phyloP scores from a whole-genome alignment of 495 filamentous ascomycete species.

The Xylaria castorea region DNA sequence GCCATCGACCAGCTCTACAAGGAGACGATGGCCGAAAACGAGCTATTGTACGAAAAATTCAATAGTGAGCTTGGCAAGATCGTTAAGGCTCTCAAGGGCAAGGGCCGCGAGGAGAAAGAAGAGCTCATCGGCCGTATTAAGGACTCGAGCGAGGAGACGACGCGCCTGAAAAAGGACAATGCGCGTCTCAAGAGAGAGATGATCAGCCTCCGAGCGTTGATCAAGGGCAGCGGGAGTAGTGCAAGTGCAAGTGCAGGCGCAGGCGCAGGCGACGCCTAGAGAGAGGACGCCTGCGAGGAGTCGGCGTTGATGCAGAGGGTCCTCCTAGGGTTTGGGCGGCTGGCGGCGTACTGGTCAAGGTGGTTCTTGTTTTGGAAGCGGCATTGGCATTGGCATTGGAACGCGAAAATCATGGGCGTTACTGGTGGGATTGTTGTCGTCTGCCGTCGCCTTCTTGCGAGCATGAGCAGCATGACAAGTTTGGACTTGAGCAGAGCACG shows the following conservation, averaged over 20 bases:
- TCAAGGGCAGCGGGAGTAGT: conserved; percentile 45
- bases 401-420: conserved; percentile 10
- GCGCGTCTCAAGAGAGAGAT: conserved; percentile 60
- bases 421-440: background rate
- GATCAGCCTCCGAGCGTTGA: conserved; percentile 53
- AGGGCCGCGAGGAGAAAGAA: conserved; percentile 74
- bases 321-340: conserved; percentile 26
- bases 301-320: conserved; percentile 25
- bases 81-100: conserved; percentile 70
- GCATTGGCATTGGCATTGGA: conserved; percentile 15
- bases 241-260: conserved; percentile 11
- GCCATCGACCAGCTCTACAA: conserved; percentile 90
- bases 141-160: conserved; percentile 71
- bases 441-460: conserved; percentile 14
- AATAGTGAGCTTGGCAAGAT: conserved; percentile 89
- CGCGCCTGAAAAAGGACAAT: conserved; percentile 81
- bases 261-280: conserved; percentile 41
- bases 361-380: conserved; percentile 28
- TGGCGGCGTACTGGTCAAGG: conserved; percentile 37
- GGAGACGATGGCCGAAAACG: conserved; percentile 89
- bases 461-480: background rate
- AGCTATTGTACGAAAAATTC: conserved; percentile 91
- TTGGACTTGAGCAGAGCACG: background rate
- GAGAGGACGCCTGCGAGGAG: conserved; percentile 31
- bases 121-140: conserved; percentile 72